These are phyloP conservation scores for Ceratobasidium sp. DNA, from an alignment of 1,284 basidiomycete species.

Conservation along the genomic window DNA sequence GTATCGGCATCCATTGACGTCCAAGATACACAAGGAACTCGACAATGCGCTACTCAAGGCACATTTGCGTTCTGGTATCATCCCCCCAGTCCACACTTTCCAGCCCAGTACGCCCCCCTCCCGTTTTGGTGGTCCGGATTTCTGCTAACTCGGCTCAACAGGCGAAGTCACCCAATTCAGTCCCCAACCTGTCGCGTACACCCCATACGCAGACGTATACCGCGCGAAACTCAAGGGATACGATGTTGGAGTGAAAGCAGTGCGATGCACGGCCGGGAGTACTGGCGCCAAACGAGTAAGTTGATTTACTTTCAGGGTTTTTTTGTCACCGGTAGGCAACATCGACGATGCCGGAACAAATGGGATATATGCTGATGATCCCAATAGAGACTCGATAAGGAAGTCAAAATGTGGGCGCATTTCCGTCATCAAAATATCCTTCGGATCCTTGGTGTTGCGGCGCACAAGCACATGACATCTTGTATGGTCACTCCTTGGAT, in stretches of 20 bases:
- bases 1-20: slow-evolving; percentile 40
- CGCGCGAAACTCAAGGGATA: slow-evolving; percentile 38
- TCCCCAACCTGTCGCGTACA: slow-evolving; percentile 33
- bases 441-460: slow-evolving; percentile 32
- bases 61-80: slow-evolving; percentile 38
- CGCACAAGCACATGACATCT: slow-evolving; percentile 43
- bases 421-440: slow-evolving; percentile 41
- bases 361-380: background rate
- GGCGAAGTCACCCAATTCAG: slow-evolving; percentile 42
- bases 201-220: slow-evolving; percentile 41
- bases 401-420: slow-evolving; percentile 42
- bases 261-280: slow-evolving; percentile 42
- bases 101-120: slow-evolving; percentile 23
- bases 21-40: slow-evolving; percentile 43
- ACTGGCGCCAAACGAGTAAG: slow-evolving; percentile 41
- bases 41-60: slow-evolving; percentile 42
- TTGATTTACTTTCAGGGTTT: background rate
- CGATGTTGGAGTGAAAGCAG: slow-evolving; percentile 39
- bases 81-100: slow-evolving; percentile 42
- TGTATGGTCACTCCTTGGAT: slow-evolving; percentile 42
- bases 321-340: slow-evolving; percentile 3
- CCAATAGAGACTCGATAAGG: slow-evolving; percentile 25
- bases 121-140: background rate
- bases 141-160: slow-evolving; percentile 5
- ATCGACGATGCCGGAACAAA: background rate